Evolutionary conservation across 208 protist species (phyloP), one percentile per base, ranked within the genome.

Genomic region (Acanthamoeba royreba): DNA sequence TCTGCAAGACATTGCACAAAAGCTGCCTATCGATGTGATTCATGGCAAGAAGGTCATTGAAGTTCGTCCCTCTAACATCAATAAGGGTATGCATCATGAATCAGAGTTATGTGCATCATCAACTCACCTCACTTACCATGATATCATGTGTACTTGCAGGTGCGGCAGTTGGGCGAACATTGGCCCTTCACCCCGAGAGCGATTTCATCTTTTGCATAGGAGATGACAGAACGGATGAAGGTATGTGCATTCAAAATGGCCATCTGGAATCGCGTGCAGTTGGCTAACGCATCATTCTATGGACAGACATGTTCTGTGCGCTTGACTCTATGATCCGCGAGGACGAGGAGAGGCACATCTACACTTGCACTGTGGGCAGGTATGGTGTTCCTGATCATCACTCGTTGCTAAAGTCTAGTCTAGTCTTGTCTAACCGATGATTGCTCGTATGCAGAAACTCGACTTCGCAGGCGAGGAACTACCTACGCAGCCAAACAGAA

Each of bases 11-110:
- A 58, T 94, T 0, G 86, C 95, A 0, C 74, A 92, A 38, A 93
- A 90, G 63, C 77, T 93, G 28, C 95, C 95, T 47, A 55, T 96
- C 31, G 95, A 96, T 31, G 89, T 96, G 22, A 53, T 96, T 4
- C 33, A 40, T 38, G 95, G 95, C 52, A 96, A 96, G 47, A 93
- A 93, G 66, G 58, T 61, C 45, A 83, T 93, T 9, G 89, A 93
- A 33, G 66, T 93, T 7, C 61, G 89, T 38, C 89, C 89, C n/a
- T 43, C n/a, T 13, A 53, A 85, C 40, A 42, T 93, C n/a, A 53
- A 79, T 66, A 93, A 85, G 66, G 61, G 61, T 72, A 7, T n/a
- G n/a, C n/a, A 63, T 33, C 8, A 15, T 33, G 22, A 35, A 31
- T 33, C n/a, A n/a, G n/a, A n/a, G n/a, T 15, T 33, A 19, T 55